These are phyloP conservation scores for Galerina sulciceps DNA, from an alignment of 768 basidiomycete genomes.

Conservation along the genomic window DNA sequence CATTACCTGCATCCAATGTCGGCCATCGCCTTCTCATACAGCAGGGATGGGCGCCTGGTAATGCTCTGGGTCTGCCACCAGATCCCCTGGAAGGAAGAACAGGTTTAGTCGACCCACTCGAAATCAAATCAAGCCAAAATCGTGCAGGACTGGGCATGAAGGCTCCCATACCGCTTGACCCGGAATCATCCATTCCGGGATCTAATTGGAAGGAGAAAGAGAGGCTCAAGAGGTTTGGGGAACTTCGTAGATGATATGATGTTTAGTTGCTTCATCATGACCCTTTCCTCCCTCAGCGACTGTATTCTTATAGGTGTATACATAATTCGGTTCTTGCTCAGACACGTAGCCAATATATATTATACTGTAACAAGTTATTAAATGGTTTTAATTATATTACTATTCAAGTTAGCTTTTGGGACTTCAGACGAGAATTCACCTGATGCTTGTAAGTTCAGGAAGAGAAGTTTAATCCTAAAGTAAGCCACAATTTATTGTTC, in stretches of 20 bases:
- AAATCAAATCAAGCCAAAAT: constrained; percentile 43
- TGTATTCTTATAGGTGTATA: too few relatives aligned
- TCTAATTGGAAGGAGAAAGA: constrained; percentile 23
- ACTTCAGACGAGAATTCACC: too few relatives aligned
- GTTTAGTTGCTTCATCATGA: neutral
- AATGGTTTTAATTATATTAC: too few relatives aligned
- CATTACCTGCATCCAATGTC: constrained; percentile 61
- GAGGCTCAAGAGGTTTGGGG: constrained; percentile 21
- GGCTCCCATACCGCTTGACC: constrained; percentile 9
- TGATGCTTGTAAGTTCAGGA: neutral
- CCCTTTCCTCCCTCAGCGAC: too few relatives aligned
- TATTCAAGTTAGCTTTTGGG: too few relatives aligned
- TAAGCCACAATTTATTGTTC: too few relatives aligned
- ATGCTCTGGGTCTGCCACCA: constrained; percentile 46
- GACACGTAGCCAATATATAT: too few relatives aligned
- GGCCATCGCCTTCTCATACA: constrained; percentile 72
- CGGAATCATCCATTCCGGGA: neutral
- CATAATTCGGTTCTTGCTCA: too few relatives aligned
- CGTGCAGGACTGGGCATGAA: constrained; percentile 63
- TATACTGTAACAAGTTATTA: too few relatives aligned
- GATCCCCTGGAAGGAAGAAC: constrained; percentile 34
- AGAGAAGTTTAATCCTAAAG: too few relatives aligned
- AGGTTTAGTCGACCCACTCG: constrained; percentile 61
- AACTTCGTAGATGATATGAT: neutral
- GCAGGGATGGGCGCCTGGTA: constrained; percentile 80